Base-by-base conservation (phyloP, 805 yeast species). In the Pichia manshurica region DNA sequence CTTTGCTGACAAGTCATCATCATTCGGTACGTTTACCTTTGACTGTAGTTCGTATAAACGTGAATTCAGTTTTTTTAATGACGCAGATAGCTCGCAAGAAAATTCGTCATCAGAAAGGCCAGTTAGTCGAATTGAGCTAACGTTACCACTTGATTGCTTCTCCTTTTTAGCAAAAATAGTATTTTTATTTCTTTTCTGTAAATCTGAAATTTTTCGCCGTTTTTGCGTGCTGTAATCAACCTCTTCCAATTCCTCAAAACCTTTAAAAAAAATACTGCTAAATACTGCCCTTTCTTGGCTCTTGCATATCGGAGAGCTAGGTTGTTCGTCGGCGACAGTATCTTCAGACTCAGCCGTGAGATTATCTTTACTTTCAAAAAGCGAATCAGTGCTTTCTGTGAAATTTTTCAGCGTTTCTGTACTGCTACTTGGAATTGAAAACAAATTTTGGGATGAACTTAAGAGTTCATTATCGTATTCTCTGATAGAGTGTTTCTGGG, bases 31-130 rank as follows among this genome's bases (percentile, higher is more conserved):
- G 12, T 36, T 31, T 4, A 37, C 35, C n/a, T 46, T 36, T 8
- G 23, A 21, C 23, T 46, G 33, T 12, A 47, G 23, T 39, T 47
- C 50, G 6, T 13, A 29, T n/a, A 43, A 29, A 15, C 50, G 39
- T 7, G 23, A 15, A 33, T 47, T 42, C 19, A 47, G 7, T 1
- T 20, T 39, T 3, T 29, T n/a, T 21, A 43, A 36, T 4, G 44
- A 31, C 2, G 15, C 15, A 5, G 46, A 42, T 16, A 46, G 21
- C 34, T 39, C 42, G 3, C n/a, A n/a, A 20, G 46, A 35, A 39
- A 44, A 2, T 37, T 40, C 43, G 13, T 23, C 23, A 9, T 17
- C 42, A 37, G 32, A 23, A n/a, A 23, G 13, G 16, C 22, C 40
- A 3, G 15, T 23, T 13, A 20, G 31, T 13, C n/a, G 3, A 7